Evolutionary conservation across 2,329 filamentous ascomycete species (phyloP), one percentile per base, ranked within the genome.

Genomic region (Cladosporium oxysporum): DNA sequence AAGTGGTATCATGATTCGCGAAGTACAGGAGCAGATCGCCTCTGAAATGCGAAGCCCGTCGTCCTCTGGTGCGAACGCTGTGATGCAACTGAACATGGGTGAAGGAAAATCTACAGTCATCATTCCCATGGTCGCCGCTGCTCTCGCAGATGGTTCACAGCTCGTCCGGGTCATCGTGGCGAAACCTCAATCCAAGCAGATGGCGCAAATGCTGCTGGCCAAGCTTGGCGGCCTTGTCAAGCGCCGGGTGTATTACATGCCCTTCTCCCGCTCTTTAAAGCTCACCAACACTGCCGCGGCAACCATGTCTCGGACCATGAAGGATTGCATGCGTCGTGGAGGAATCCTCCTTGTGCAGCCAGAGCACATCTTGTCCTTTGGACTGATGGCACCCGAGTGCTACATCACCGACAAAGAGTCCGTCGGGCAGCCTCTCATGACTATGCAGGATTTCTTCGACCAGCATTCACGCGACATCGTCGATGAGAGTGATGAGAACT

Each of bases 81-180:
- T 88, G 0, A 83, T 90, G 79, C 88, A 91, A 70, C 74, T 91
- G 2, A 90, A 90, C 68, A 91, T 91, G 88, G 89, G 89, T 0
- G 84, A 90, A 71, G 89, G 89, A 0, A 91, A 91, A 68, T 87
- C 87, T 0, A 89, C 88, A 0, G 85, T 91, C 1, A 91, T 93
- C 58, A 81, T 89, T 0, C 89, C 89, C 0, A 87, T 90, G 44
- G 83, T 89, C 0, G 84, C 85, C 0, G 76, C 84, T 0, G 68
- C 73, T 0, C 70, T 82, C 3, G 77, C 80, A 3, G 68, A 81
- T 65, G 76, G 77, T 50, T 72, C 75, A 0, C 75, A 79, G 0
- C 75, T 91, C 0, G 80, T 82, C 0, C 78, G 88, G 1, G 75
- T 89, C 0, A 72, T 88, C 0, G 85, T 88, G 0, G 85, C 85